Conservation (phyloP, 306 rosid species). For the Canavalia ensiformis region DNA sequence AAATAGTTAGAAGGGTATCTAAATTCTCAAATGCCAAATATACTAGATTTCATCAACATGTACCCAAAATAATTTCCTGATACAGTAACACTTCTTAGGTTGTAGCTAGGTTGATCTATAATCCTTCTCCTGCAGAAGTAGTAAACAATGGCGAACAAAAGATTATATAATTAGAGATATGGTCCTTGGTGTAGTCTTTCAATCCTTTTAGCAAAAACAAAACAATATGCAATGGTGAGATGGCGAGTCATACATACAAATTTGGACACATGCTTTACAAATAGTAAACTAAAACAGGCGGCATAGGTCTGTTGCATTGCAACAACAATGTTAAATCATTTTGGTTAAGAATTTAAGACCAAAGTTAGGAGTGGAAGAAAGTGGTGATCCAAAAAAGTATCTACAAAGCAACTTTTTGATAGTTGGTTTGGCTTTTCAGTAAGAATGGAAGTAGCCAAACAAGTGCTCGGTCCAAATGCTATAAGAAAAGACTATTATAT, state of each 20-base stretch:
- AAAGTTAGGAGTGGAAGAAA: conserved; percentile 28
- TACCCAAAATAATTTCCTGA: conserved; percentile 26
- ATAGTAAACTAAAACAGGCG: conserved; percentile 25
- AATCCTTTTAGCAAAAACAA: neutral
- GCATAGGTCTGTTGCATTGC: conserved; percentile 13
- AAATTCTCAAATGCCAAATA: conserved; percentile 22
- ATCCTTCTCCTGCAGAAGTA: neutral
- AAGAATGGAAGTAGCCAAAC: too few species aligned
- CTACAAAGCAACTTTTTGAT: conserved; percentile 16
- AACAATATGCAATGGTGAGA: conserved; percentile 39
- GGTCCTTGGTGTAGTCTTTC: neutral
- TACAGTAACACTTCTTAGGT: conserved; percentile 34
- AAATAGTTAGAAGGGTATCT: neutral
- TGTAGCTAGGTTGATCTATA: conserved; percentile 22
- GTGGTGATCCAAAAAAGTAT: neutral
- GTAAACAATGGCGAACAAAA: conserved; percentile 11
- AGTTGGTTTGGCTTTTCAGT: conserved; percentile 27
- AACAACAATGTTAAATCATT: neutral
- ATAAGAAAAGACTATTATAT: too few species aligned
- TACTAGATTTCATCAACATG: conserved; percentile 26
- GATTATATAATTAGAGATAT: neutral
- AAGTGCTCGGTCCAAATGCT: too few species aligned
- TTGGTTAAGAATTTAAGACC: neutral
- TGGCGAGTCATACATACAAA: conserved; percentile 37
- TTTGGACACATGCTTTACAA: conserved; percentile 8